Evolutionary conservation across 805 yeast genomes (phyloP).

Genomic region (Ogataea sp.): DNA sequence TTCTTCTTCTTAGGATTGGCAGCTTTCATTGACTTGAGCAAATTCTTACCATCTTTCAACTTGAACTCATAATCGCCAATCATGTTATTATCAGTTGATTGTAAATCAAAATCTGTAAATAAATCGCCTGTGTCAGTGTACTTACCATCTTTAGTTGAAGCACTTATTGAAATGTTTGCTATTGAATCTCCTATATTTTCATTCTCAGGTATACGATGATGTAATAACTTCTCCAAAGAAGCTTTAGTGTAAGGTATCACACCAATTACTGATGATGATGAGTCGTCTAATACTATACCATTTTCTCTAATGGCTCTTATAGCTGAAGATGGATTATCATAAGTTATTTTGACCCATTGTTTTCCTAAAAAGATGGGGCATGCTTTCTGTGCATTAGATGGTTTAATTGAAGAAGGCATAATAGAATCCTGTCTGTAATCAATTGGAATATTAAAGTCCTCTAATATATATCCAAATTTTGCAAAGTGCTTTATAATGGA

Average conservation of each 20-base stretch:
- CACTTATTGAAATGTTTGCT: slow-evolving; percentile 8
- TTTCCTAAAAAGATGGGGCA: slow-evolving; percentile 75
- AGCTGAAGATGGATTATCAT: slow-evolving; percentile 66
- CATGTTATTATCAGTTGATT: slow-evolving; percentile 4
- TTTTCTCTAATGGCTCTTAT: slow-evolving; percentile 79
- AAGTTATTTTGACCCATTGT: slow-evolving; percentile 89
- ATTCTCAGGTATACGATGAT: slow-evolving; percentile 30
- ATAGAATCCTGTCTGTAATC: not conserved
- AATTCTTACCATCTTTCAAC: slow-evolving; percentile 33
- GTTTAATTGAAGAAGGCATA: not conserved
- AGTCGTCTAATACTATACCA: slow-evolving; percentile 62
- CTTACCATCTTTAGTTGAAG: slow-evolving; percentile 5
- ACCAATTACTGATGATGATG: slow-evolving; percentile 37
- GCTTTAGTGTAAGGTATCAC: slow-evolving; percentile 61
- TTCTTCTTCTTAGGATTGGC: slow-evolving; percentile 5
- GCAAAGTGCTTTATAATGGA: slow-evolving; percentile 64
- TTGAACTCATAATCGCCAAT: slow-evolving; percentile 16
- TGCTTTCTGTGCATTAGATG: slow-evolving; percentile 16
- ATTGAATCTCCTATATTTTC: slow-evolving; percentile 42
- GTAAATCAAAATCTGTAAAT: slow-evolving; percentile 5
- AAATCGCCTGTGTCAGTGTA: slow-evolving; percentile 8
- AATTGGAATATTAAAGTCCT: slow-evolving; percentile 44
- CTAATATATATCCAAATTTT: slow-evolving; percentile 73
- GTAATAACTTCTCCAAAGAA: slow-evolving; percentile 51
- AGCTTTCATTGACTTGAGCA: slow-evolving; percentile 23